Evolutionary conservation across 805 yeast species (phyloP).

Genomic region (Sugiyamaella americana): DNA sequence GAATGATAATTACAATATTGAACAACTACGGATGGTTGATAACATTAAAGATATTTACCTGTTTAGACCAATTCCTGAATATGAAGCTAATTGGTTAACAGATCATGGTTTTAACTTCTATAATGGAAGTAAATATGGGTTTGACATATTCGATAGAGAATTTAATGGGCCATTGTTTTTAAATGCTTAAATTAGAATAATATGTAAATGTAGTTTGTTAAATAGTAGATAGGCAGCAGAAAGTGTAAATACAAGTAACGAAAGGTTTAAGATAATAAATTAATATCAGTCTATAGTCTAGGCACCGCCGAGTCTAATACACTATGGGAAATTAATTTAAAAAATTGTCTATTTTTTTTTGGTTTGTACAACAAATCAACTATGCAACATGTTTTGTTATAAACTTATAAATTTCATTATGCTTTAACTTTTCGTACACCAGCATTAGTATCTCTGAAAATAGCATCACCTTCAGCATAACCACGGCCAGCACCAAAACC

Average conservation of each 20-base stretch:
- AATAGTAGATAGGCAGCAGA: too few relatives aligned
- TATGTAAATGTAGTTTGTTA: too few relatives aligned
- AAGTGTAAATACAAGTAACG: too few relatives aligned
- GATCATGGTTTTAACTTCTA: background rate
- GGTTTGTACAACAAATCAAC: too few relatives aligned
- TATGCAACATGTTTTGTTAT: too few relatives aligned
- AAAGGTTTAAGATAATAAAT: too few relatives aligned
- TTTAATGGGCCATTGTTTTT: background rate
- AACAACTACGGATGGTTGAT: background rate
- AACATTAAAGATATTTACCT: background rate
- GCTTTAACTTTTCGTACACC: constrained; percentile 32
- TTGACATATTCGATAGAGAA: background rate
- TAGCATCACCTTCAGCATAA: constrained; percentile 96
- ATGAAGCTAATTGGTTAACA: background rate
- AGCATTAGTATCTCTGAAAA: constrained; percentile 53
- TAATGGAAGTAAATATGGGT: background rate
- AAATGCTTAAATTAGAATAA: constrained; percentile 28
- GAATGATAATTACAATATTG: background rate
- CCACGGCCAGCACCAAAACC: constrained; percentile 99
- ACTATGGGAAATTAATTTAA: too few relatives aligned
- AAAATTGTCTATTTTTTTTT: too few relatives aligned
- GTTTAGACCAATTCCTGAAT: background rate
- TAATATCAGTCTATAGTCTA: too few relatives aligned
- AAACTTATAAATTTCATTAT: too few relatives aligned
- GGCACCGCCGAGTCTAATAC: too few relatives aligned